Percentiles rank a stretch among this genome's conserved stretches.
These are phyloP conservation scores for Clarireedia sp. DNA, from an alignment of 2,329 filamentous ascomycete species.

Conservation along the genomic window DNA sequence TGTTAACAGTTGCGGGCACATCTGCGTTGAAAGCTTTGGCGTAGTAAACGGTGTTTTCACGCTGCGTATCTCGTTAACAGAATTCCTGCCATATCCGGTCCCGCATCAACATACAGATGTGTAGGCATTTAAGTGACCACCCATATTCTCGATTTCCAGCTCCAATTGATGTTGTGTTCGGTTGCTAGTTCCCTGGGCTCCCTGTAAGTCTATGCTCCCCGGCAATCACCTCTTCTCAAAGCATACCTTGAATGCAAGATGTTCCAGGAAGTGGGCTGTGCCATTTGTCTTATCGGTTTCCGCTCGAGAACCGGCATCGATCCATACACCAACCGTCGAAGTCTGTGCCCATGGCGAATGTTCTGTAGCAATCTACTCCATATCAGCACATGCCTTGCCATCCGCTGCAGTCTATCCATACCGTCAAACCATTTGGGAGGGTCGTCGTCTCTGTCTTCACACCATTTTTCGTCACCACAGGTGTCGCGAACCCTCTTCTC, in stretches of 20 bases:
- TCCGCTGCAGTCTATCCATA: constrained; percentile 34
- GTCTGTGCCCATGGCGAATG: constrained; percentile 98
- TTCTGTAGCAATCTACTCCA: constrained; percentile 80
- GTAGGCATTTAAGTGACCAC: constrained; percentile 97
- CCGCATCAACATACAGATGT: constrained; percentile 68
- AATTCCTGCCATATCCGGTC: constrained; percentile 7
- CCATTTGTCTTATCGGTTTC: constrained; percentile 98
- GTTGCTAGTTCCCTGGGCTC: constrained; percentile 73
- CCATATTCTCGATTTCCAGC: constrained; percentile 99
- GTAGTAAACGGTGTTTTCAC: constrained; percentile 99
- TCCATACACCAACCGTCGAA: constrained; percentile 97
- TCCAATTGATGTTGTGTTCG: constrained; percentile 95
- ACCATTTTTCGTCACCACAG: constrained; percentile 59
- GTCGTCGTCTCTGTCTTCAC: constrained; percentile 93
- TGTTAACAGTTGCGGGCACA: constrained; percentile 92
- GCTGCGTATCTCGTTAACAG: constrained; percentile 41
- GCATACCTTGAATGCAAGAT: constrained; percentile 96
- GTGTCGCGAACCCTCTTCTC: constrained; percentile 84
- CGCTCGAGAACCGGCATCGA: constrained; percentile 95
- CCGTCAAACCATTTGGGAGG: constrained; percentile 94
- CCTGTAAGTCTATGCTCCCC: constrained; percentile 18
- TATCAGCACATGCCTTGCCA: constrained; percentile 26
- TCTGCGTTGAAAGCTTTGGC: constrained; percentile 98
- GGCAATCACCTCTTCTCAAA: constrained; percentile 15
- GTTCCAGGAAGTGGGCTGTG: constrained; percentile 98